These are phyloP conservation scores for Sporobolomyces phaffii DNA, from an alignment of 768 basidiomycete genomes.

Conservation along the genomic window DNA sequence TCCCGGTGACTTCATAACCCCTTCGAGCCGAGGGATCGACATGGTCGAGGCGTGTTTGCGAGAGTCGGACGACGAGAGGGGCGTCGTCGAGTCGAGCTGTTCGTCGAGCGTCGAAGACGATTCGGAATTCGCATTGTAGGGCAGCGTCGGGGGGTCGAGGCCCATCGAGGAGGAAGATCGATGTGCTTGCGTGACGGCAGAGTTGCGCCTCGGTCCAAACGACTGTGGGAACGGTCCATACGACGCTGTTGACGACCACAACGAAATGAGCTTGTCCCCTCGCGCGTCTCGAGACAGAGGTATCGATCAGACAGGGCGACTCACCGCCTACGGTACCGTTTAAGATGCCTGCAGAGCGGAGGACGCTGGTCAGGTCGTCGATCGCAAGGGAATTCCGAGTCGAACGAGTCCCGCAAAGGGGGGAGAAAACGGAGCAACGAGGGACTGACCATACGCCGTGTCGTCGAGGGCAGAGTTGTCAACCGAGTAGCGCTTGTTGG, in stretches of 20 bases:
- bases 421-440: too few species aligned
- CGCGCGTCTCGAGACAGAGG: too few species aligned
- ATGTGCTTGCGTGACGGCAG: neutral
- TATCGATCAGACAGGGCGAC: neutral
- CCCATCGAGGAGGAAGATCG: conserved; percentile 17
- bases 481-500: neutral
- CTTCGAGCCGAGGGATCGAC: conserved; percentile 23
- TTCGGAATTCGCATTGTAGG: conserved; percentile 1
- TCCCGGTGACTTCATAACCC: neutral
- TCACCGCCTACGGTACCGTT: conserved; percentile 21
- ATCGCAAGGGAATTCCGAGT: neutral
- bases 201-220: conserved; percentile 11
- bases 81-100: conserved; percentile 1
- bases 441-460: conserved; percentile 7
- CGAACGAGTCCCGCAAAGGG: neutral
- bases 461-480: neutral
- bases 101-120: conserved; percentile 12
- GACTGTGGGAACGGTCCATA: conserved; percentile 11
- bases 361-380: neutral
- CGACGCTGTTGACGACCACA: too few species aligned
- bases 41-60: neutral
- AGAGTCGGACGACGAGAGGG: neutral
- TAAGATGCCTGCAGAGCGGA: neutral
- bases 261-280: too few species aligned
- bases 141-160: conserved; percentile 22